Evolutionary conservation across 2,329 filamentous ascomycete genomes (phyloP).

Genomic region (Plenodomus biglobosus): DNA sequence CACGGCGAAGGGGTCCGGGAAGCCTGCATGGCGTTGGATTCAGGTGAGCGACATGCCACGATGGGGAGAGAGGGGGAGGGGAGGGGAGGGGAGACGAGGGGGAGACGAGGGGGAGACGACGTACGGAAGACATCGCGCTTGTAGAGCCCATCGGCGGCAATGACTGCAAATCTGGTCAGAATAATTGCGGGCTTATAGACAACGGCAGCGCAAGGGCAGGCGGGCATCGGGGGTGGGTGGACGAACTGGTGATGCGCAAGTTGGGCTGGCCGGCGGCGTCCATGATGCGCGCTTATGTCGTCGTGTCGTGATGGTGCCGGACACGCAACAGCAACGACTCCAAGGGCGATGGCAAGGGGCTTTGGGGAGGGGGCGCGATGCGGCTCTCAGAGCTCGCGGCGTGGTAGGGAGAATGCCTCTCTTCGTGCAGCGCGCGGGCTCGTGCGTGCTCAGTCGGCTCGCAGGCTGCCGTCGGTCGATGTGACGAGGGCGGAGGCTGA

Average conservation of each 20-base stretch:
- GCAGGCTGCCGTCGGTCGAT: background rate
- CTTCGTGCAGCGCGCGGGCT: background rate
- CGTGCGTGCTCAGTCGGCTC: background rate
- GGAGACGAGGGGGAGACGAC: slow-evolving; percentile 48
- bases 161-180: slow-evolving; percentile 64
- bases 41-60: slow-evolving; percentile 31
- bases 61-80: background rate
- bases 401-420: slow-evolving; percentile 4
- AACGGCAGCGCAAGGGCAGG: background rate
- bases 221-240: slow-evolving; percentile 13
- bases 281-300: slow-evolving; percentile 37
- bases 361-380: slow-evolving; percentile 6
- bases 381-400: slow-evolving; percentile 40
- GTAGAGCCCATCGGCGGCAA: slow-evolving; percentile 96
- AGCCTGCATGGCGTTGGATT: slow-evolving; percentile 63
- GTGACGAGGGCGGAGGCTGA: slow-evolving; percentile 17
- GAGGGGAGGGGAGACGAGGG: slow-evolving; percentile 1
- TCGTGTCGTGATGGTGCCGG: too few species aligned
- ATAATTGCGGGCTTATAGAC: slow-evolving; percentile 4
- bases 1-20: slow-evolving; percentile 96
- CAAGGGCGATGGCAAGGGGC: too few species aligned
- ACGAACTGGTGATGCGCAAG: slow-evolving; percentile 86
- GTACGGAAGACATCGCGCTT: slow-evolving; percentile 99
- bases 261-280: slow-evolving; percentile 66
- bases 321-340: background rate